Percentiles rank a stretch among this genome's conserved stretches.
Conservation (phyloP, 176 grass and related monocot genomes). For the Musa beccarii region DNA sequence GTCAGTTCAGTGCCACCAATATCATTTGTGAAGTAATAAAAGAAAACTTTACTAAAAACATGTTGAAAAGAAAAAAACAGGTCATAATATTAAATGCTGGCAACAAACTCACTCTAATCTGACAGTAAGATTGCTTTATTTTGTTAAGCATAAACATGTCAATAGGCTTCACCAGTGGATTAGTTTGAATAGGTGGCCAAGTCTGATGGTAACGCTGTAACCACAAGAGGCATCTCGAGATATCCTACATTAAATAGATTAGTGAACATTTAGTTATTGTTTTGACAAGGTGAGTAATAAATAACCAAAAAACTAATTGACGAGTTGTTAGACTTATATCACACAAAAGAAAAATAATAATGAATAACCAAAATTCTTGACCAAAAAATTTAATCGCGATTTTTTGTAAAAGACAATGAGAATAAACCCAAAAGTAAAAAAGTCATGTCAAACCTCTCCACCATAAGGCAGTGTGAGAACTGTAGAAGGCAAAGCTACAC, state of each 20-base stretch:
- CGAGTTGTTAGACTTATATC: too few species aligned
- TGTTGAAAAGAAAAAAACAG: background rate
- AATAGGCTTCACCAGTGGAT: constrained; percentile 72
- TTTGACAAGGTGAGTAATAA: background rate
- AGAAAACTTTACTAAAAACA: background rate
- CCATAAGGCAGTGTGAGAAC: constrained; percentile 71
- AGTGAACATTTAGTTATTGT: background rate
- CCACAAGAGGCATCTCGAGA: constrained; percentile 92
- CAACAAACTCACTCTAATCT: constrained; percentile 73
- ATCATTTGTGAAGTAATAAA: background rate
- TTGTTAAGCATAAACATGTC: constrained; percentile 96
- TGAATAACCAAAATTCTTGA: background rate
- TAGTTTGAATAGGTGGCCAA: constrained; percentile 73
- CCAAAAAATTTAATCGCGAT: background rate
- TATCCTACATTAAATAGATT: constrained; percentile 53
- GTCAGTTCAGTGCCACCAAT: too few species aligned
- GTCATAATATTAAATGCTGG: background rate
- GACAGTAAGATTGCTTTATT: constrained; percentile 78
- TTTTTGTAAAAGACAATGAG: background rate
- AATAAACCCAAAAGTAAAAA: constrained; percentile 2
- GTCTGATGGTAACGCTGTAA: constrained; percentile 59
- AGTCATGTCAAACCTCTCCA: constrained; percentile 51
- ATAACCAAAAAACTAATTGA: background rate
- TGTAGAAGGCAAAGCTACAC: constrained; percentile 91
- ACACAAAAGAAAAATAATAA: background rate